Evolutionary conservation across 2,329 filamentous ascomycete species (phyloP), one percentile per base, ranked within the genome.

Genomic region (Neofusicoccum laricinum): DNA sequence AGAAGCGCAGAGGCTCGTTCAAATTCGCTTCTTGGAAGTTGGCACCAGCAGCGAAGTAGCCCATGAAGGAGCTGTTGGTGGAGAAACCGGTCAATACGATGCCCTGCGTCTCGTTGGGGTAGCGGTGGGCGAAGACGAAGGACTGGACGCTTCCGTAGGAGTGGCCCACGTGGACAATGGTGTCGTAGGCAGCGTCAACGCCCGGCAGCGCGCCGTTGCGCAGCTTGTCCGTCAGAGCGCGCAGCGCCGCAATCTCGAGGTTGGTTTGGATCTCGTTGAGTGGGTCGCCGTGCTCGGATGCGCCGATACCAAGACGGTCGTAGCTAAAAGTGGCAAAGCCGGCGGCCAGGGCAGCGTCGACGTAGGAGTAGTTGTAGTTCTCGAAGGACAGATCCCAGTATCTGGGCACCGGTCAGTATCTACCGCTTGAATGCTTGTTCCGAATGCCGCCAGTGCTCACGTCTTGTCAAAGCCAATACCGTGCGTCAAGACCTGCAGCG

Each of bases 301-400:
- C 76, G 45, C 83, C 86, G 46, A 88, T 81, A 36, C 87, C 88
- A 5, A 88, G 81, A 17, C 87, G 85, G 73, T 90, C 87, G 74
- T 83, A 88, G 10, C 81, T 76, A 50, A 90, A 80, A 2, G 86
- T 88, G 36, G 82, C 85, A 77, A 85, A 89, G 45, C 84, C 84
- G 43, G 82, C 67, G 46, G 80, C 81, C 1, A 88, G 79, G 1
- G 87, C 87, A 12, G 75, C 74, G 51, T 84, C 78, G 32, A 86
- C 80, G 72, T 90, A 90, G 70, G 82, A 86, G 77, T 90, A 89
- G 71, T 87, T 86, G 78, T 80, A 83, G 69, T 82, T 77, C 71
- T 86, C 80, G 75, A 78, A 84, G 0, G 84, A 72, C 11, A 85
- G 72, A 71, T 90, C 85, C 86, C 87, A 90, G 77, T 89, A 90